Percentiles rank a stretch among this genome's conserved stretches.
phyloP scores from a whole-genome alignment of 441 rosid species.

The Gossypium gossypioides region DNA sequence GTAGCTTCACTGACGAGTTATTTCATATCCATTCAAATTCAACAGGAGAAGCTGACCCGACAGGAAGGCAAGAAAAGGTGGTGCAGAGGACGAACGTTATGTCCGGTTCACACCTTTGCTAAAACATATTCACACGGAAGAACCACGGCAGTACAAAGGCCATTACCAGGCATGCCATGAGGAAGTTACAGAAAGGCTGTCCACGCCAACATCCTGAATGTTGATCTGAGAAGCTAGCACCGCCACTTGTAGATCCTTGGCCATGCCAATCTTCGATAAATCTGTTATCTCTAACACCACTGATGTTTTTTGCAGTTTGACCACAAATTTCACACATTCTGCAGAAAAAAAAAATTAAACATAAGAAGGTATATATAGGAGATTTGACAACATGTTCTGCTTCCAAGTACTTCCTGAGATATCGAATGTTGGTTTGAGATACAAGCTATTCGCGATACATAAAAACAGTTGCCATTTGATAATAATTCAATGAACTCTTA shows the following conservation, averaged over 20 bases:
- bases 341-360: conserved; percentile 7
- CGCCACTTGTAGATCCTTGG: conserved; percentile 19
- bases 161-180: conserved; percentile 60
- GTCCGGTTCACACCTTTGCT: neutral
- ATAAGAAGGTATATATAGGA: neutral
- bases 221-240: conserved; percentile 17
- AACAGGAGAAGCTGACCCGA: neutral
- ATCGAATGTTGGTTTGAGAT: neutral
- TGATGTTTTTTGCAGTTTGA: conserved; percentile 38
- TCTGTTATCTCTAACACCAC: conserved; percentile 34
- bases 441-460: neutral
- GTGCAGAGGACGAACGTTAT: neutral
- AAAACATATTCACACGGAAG: conserved; percentile 51
- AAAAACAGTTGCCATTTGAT: neutral
- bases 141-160: conserved; percentile 67
- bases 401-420: neutral
- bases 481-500: neutral
- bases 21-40: neutral
- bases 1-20: neutral
- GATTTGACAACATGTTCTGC: neutral
- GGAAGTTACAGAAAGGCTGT: conserved; percentile 60
- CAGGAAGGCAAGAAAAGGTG: neutral
- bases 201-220: conserved; percentile 42
- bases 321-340: conserved; percentile 66
- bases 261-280: conserved; percentile 44